These are phyloP conservation scores for Dimocarpus longan DNA, from an alignment of 345 rosid species.

Conservation along the genomic window DNA sequence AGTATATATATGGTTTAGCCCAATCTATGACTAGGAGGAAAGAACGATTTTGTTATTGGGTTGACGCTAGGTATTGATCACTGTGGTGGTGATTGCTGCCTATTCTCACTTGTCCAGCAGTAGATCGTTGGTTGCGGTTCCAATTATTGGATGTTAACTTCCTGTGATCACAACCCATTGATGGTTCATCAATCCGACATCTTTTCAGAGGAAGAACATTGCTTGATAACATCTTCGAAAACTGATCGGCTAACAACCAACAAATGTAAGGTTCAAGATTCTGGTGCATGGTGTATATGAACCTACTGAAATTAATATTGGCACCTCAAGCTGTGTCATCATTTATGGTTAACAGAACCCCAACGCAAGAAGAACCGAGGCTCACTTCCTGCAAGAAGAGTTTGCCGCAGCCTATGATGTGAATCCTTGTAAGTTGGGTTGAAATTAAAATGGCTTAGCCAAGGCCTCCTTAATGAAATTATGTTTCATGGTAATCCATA, in stretches of 20 bases:
- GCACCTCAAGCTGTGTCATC: not conserved
- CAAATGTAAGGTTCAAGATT: no score
- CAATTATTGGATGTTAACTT: not conserved
- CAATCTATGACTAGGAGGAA: no score
- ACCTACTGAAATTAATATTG: no score
- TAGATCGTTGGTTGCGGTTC: not conserved
- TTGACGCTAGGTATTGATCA: no score
- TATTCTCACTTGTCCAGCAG: not conserved
- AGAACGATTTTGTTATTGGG: no score
- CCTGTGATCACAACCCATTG: not conserved
- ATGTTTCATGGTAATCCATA: not conserved
- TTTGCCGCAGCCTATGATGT: no score
- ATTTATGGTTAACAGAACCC: no score
- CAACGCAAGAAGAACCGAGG: no score
- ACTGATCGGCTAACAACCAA: not conserved
- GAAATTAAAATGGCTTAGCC: not conserved
- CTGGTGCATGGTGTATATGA: no score
- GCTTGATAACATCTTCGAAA: not conserved
- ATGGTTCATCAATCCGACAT: not conserved
- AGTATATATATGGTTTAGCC: no score
- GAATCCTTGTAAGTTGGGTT: no score
- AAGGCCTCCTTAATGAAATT: not conserved
- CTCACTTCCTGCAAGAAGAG: no score
- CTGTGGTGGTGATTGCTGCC: not conserved
- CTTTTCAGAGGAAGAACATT: not conserved